Base-by-base conservation (phyloP, 1,284 basidiomycete genomes). In the Agroathelia rolfsii region DNA sequence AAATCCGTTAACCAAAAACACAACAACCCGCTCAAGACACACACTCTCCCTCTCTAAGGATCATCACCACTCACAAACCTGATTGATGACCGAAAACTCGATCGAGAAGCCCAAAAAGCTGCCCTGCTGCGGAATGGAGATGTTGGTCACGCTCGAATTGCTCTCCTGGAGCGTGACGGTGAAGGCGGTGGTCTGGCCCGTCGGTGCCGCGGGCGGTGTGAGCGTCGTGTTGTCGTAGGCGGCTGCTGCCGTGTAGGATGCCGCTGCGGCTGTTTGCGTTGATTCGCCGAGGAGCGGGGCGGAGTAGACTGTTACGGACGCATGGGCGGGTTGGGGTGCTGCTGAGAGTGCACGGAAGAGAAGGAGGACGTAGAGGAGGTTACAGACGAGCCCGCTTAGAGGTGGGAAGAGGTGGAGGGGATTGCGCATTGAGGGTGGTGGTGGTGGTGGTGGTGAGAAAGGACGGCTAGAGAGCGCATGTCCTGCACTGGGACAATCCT, bases 101-200 rank as follows among this genome's bases (percentile, higher is more conserved):
- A 76, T 59, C 5, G 64, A 68, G 45, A 73, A 70, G 1, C 72
- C 72, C 16, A 66, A 51, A 39, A 73, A 73, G 39, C 64, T 62
- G 12, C 67, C 67, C 17, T 53, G 52, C 39, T 64, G 61, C 12
- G 53, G 48, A 16, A 65, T 64, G 3, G 54, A 56, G 15, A 60
- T 37, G 6, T 51, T 47, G 3, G 36, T 11, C 31, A 51, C 50
- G 15, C 39, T 48, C 44, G 36, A 19, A 56, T 40, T 37, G n/a
- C 21, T 37, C n/a, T 25, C 34, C 16, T 18, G 24, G 14, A 41
- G 20, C 15, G 27, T 33, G 3, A 35, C 22, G 24, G 25, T 32
- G 10, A 61, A 53, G 34, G 50, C 45, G 9, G 39, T 50, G 3
- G 52, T 30, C 4, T 45, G 46, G 5, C 45, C 48, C 6, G 15